phyloP scores from a whole-genome alignment of 1,139 yeast genomes.

The Scheffersomyces parashehatae region DNA sequence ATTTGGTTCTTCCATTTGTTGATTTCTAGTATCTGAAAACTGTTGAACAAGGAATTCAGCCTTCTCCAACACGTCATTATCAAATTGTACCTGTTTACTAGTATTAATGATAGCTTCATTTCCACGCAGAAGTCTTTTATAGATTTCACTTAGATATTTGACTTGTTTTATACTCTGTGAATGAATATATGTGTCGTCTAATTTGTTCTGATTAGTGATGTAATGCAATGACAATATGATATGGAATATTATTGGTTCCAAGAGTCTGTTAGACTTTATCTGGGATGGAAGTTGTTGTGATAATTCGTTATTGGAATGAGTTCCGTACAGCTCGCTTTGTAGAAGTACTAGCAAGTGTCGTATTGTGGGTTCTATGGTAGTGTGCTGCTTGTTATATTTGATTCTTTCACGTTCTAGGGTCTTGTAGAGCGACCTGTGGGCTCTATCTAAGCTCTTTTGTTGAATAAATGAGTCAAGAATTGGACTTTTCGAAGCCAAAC shows the following conservation, averaged over 20 bases:
- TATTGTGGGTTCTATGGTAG: slow-evolving; percentile 24
- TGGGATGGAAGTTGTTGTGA: background rate
- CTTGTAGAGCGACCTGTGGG: slow-evolving; percentile 25
- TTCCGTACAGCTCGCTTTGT: slow-evolving; percentile 10
- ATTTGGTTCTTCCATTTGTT: background rate
- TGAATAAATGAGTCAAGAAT: slow-evolving; percentile 2
- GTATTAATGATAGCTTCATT: too few relatives aligned
- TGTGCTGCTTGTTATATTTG: slow-evolving; percentile 15
- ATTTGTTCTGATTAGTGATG: background rate
- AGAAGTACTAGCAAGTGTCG: slow-evolving; percentile 28
- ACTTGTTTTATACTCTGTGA: background rate
- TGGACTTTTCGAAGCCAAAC: too few relatives aligned
- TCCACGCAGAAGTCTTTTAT: too few relatives aligned
- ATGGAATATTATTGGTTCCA: slow-evolving; percentile 17
- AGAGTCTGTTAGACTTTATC: slow-evolving; percentile 5
- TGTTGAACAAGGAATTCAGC: too few relatives aligned
- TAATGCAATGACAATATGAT: slow-evolving; percentile 8
- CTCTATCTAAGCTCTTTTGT: slow-evolving; percentile 20
- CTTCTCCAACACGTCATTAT: too few relatives aligned
- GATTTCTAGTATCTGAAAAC: too few relatives aligned
- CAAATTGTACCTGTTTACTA: too few relatives aligned
- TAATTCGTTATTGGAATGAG: background rate
- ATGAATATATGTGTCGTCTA: background rate
- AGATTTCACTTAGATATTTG: too few relatives aligned
- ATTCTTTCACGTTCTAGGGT: slow-evolving; percentile 18